Conservation (phyloP, 345 rosid genomes). For the Aquilaria malaccensis region DNA sequence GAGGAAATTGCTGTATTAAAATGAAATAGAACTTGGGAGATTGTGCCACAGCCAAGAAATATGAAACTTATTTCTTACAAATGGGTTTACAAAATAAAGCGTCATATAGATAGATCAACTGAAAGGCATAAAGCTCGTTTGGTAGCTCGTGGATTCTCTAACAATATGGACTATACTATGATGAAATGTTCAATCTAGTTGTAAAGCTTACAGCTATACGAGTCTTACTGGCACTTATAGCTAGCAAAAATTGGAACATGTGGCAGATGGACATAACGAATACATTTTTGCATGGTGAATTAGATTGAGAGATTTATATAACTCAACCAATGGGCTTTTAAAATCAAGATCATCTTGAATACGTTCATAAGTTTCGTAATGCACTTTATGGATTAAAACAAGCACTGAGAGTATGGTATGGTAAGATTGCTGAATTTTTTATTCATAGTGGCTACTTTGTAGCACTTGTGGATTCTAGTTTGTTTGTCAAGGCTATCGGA, state of each 20-base stretch:
- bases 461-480: background rate
- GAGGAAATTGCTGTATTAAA: background rate
- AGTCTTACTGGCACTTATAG: background rate
- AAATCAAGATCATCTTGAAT: background rate
- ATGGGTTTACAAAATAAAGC: slow-evolving; percentile 3
- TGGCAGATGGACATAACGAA: background rate
- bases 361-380: background rate
- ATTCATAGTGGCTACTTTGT: background rate
- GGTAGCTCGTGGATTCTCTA: slow-evolving; percentile 1
- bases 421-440: background rate
- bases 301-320: background rate
- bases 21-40: background rate
- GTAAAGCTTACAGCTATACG: background rate
- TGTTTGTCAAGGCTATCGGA: background rate
- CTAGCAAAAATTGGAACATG: background rate
- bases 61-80: background rate
- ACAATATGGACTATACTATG: background rate
- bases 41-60: background rate
- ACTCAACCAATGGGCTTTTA: background rate
- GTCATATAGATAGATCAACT: background rate
- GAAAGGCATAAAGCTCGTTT: background rate
- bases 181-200: background rate
- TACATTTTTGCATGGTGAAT: background rate
- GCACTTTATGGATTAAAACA: background rate
- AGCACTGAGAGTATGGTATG: slow-evolving; percentile 6